Base-by-base conservation (phyloP, 2,329 filamentous ascomycete species). In the Anisogramma anomala region DNA sequence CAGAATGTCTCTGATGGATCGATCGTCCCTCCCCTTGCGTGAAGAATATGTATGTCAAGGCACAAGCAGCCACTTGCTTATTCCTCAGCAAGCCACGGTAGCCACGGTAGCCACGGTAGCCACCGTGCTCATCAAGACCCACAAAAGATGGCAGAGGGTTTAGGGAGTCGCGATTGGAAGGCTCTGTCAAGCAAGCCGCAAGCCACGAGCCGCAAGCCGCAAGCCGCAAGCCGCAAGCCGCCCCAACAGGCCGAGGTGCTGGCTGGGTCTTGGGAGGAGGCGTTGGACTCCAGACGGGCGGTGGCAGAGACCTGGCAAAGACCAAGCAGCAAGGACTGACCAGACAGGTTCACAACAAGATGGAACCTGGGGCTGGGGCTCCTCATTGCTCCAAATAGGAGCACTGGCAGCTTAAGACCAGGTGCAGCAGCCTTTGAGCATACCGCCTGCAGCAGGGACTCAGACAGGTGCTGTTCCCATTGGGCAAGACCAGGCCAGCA, bases 321-420 rank as follows among this genome's bases (percentile, higher is more conserved):
- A 23, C 22, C 22, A 19, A 25, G n/a, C n/a, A n/a, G n/a, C n/a
- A n/a, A n/a, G n/a, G n/a, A 25, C 27, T 17, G 38, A 33, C 33
- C 27, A 10, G 37, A 41, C 37, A 22, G 23, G 23, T 36, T 40
- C 33, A 31, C 28, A 19, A 32, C 33, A 32, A 18, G 33, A 23
- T 23, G 22, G 22, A 23, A 23, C 22, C 9, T 23, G 22, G 22
- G 5, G 22, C 22, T 23, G 22, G 22, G 6, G 6, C 9, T 23
- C 22, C 5, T 23, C 22, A 23, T 6, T 9, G 5, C 22, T 33
- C 32, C 27, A 26, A 31, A 37, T 28, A n/a, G 44, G 37, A 35
- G 25, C 37, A 40, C 19, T 25, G 22, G 30, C 37, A 35, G 37
- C 38, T 46, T 44, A 46, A 41, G 44, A 41, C 41, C 41, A 33